A percentile compares a stretch with the other conserved stretches of the same genome.
These are phyloP conservation scores for Globisporangium megalacanthum DNA, from an alignment of 352 stramenopile species.

Conservation along the genomic window DNA sequence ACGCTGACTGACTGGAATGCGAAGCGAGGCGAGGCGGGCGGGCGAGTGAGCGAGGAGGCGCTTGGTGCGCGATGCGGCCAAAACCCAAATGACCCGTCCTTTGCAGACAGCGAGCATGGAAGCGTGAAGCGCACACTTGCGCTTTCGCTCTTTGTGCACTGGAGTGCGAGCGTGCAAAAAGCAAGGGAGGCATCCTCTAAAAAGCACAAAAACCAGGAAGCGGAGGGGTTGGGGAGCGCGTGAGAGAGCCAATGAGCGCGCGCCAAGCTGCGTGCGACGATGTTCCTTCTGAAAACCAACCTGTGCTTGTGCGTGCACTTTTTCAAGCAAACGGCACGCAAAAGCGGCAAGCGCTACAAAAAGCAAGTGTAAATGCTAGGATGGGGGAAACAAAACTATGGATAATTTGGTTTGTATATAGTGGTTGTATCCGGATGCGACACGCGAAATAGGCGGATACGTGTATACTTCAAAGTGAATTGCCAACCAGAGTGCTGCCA, in stretches of 20 bases:
- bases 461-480: background rate
- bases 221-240: background rate
- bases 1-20: no score
- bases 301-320: slow-evolving; percentile 8
- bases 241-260: slow-evolving; percentile 9
- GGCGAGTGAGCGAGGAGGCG: slow-evolving; percentile 14
- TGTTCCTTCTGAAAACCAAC: slow-evolving; percentile 11
- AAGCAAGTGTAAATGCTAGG: no score
- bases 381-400: background rate
- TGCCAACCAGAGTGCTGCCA: background rate
- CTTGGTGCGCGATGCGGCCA: slow-evolving; percentile 40
- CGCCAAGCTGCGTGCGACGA: slow-evolving; percentile 15
- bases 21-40: background rate
- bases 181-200: slow-evolving; percentile 1
- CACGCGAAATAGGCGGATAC: background rate
- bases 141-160: background rate
- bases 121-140: background rate
- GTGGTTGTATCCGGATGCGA: background rate
- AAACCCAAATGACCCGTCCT: slow-evolving; percentile 63
- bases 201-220: slow-evolving; percentile 8
- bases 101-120: slow-evolving; percentile 3
- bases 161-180: slow-evolving; percentile 1
- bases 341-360: background rate
- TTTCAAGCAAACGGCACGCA: slow-evolving; percentile 1
- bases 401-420: background rate